Conservation (phyloP, 2,329 filamentous ascomycete genomes). For the Colletotrichum zoysiae region DNA sequence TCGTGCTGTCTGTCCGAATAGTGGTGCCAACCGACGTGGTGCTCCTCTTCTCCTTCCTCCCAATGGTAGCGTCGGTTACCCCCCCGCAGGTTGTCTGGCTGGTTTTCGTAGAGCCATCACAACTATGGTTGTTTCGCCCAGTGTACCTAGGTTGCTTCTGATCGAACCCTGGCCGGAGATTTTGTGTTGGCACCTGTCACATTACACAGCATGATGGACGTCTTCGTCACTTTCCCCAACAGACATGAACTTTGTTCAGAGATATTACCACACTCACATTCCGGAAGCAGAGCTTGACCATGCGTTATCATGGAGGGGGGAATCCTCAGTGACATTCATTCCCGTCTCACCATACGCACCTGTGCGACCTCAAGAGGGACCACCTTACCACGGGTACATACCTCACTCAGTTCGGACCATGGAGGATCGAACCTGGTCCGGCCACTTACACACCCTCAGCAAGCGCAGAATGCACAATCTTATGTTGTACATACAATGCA, state of each 20-base stretch:
- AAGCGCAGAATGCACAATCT: constrained; percentile 4
- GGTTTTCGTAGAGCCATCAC: not conserved
- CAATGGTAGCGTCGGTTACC: not conserved
- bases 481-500: constrained; percentile 3
- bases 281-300: constrained; percentile 4
- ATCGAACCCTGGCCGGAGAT: not conserved
- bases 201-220: constrained; percentile 5
- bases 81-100: not conserved
- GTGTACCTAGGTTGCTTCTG: not conserved
- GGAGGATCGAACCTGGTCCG: not conserved
- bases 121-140: no score
- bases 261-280: not conserved
- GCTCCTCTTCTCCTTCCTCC: not conserved
- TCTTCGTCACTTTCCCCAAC: not conserved
- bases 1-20: not conserved
- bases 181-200: constrained; percentile 8
- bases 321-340: not conserved
- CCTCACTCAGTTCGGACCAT: not conserved
- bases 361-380: no score
- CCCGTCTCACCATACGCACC: not conserved
- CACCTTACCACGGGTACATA: no score
- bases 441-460: constrained; percentile 11
- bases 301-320: not conserved
- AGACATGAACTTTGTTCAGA: not conserved
- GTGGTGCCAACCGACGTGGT: constrained; percentile 1